A percentile compares a stretch with the other conserved stretches of the same genome.
Evolutionary conservation across 768 basidiomycete genomes (phyloP).

Genomic region (Hygrocybe coccinea): DNA sequence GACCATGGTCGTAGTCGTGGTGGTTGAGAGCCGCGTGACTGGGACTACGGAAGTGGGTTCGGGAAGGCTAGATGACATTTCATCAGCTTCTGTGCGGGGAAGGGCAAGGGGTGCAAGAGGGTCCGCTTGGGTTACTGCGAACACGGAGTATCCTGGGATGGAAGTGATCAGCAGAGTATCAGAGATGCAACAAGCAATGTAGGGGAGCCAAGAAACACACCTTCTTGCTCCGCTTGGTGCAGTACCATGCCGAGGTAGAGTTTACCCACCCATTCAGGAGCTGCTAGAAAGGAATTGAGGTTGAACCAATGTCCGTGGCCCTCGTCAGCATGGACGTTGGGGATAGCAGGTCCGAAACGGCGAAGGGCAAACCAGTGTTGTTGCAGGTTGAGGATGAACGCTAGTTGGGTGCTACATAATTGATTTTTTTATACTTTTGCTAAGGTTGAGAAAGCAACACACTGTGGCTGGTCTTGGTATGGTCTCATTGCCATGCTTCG

Average conservation of each 20-base stretch:
- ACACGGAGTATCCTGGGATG: constrained; percentile 68
- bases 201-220: constrained; percentile 35
- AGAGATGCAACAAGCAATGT: background rate
- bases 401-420: constrained; percentile 62
- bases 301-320: constrained; percentile 81
- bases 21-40: constrained; percentile 1
- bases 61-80: constrained; percentile 59
- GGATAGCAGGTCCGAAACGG: constrained; percentile 53
- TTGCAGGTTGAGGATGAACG: constrained; percentile 80
- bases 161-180: background rate
- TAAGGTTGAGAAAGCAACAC: constrained; percentile 18
- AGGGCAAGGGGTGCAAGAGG: constrained; percentile 49
- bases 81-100: constrained; percentile 66
- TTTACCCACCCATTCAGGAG: constrained; percentile 79
- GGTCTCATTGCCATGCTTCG: constrained; percentile 75
- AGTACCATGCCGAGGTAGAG: constrained; percentile 82
- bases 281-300: constrained; percentile 66
- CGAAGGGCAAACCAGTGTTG: constrained; percentile 90
- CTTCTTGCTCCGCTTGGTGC: constrained; percentile 82
- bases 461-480: constrained; percentile 78
- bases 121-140: constrained; percentile 67
- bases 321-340: constrained; percentile 36
- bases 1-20: background rate
- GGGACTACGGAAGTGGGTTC: constrained; percentile 41
- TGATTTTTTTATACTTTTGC: background rate